These are phyloP conservation scores for Fusarium sp. DNA, from an alignment of 2,329 filamentous ascomycete genomes.

Conservation along the genomic window DNA sequence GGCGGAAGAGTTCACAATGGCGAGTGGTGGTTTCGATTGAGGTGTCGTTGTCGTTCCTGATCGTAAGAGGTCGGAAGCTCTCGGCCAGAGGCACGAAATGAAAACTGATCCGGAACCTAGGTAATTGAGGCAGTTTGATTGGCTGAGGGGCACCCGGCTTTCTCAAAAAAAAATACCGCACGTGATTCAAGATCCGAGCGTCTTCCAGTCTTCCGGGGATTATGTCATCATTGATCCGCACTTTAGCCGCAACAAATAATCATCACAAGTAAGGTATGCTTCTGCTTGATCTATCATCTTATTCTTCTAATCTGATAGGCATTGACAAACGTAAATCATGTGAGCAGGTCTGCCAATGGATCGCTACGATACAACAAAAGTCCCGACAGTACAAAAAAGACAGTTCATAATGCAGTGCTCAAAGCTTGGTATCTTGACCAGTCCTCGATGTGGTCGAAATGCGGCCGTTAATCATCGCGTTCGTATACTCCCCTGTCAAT, in stretches of 20 bases:
- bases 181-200: conserved; percentile 35
- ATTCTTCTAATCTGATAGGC: conserved; percentile 21
- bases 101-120: conserved; percentile 64
- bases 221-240: conserved; percentile 19
- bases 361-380: conserved; percentile 22
- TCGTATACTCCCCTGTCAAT: conserved; percentile 68
- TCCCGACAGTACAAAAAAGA: conserved; percentile 19
- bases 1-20: conserved; percentile 55
- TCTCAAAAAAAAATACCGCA: conserved; percentile 27
- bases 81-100: conserved; percentile 55
- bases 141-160: conserved; percentile 45
- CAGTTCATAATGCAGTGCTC: conserved; percentile 38
- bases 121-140: conserved; percentile 63
- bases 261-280: too few species aligned
- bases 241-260: conserved; percentile 5
- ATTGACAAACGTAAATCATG: conserved; percentile 3
- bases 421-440: conserved; percentile 41
- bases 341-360: conserved; percentile 4
- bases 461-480: conserved; percentile 42
- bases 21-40: conserved; percentile 55
- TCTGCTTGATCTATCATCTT: background rate
- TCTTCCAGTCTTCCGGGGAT: conserved; percentile 29
- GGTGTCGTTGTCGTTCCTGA: conserved; percentile 50
- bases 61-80: conserved; percentile 57
- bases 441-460: conserved; percentile 29